Conservation (phyloP, 805 yeast species). For the Yueomyces sp. region DNA sequence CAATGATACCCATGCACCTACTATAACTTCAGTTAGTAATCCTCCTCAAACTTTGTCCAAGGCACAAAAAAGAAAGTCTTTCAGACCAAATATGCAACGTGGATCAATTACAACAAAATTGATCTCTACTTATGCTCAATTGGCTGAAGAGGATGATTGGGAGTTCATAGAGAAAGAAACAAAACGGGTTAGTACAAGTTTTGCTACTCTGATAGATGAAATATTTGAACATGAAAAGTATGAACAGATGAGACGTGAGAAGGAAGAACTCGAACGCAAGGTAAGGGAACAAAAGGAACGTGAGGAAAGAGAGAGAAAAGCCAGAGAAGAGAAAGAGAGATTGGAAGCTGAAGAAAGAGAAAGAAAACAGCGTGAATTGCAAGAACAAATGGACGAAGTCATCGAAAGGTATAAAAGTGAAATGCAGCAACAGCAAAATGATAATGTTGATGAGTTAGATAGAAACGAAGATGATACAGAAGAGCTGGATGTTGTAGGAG, state of each 20-base stretch:
- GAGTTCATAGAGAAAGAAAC: constrained; percentile 60
- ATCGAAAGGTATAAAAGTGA: constrained; percentile 11
- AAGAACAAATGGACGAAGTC: constrained; percentile 16
- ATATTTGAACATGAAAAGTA: constrained; percentile 60
- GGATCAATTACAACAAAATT: constrained; percentile 61
- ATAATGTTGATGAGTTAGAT: constrained; percentile 2
- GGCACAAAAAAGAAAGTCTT: constrained; percentile 25
- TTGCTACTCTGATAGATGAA: constrained; percentile 66
- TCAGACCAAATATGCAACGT: constrained; percentile 35
- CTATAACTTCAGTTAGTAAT: no score
- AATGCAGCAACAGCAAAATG: constrained; percentile 2
- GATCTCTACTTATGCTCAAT: constrained; percentile 59
- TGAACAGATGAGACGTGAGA: constrained; percentile 39
- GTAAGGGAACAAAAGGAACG: constrained; percentile 32
- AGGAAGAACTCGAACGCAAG: constrained; percentile 33
- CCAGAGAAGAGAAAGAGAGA: constrained; percentile 13
- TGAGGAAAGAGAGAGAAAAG: constrained; percentile 29
- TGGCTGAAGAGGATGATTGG: constrained; percentile 52
- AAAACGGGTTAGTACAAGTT: constrained; percentile 63
- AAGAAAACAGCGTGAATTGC: constrained; percentile 15
- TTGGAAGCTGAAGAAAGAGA: constrained; percentile 7
- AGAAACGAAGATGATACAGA: neutral
- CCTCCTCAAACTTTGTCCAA: constrained; percentile 12
- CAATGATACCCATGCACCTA: neutral
- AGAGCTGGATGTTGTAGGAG: constrained; percentile 2